These are phyloP conservation scores for Pseudotsuga menziesii DNA, from an alignment of 75 land plant species.

Conservation along the genomic window DNA sequence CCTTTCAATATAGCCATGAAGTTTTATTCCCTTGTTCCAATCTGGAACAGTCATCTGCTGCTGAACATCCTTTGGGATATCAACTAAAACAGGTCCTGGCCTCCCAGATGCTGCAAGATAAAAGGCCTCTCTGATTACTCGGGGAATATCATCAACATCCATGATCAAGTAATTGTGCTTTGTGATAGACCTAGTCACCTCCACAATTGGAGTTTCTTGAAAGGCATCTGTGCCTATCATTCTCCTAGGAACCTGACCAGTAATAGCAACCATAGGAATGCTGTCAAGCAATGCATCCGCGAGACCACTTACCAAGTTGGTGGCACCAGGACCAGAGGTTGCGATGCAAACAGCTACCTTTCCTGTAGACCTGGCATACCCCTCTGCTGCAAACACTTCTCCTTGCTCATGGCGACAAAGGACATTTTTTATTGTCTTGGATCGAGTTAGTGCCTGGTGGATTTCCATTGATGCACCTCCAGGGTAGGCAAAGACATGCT, in stretches of 20 bases:
- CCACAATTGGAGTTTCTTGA: slow-evolving; percentile 95
- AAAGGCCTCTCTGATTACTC: slow-evolving; percentile 80
- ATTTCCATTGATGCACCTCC: slow-evolving; percentile 98
- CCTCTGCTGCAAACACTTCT: slow-evolving; percentile 85
- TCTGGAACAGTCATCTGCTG: slow-evolving; percentile 78
- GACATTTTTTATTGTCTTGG: slow-evolving; percentile 54
- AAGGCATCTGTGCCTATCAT: slow-evolving; percentile 98
- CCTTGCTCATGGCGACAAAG: slow-evolving; percentile 95
- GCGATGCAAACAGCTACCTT: slow-evolving; percentile 82
- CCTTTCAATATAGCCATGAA: slow-evolving; percentile 57
- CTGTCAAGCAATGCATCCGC: slow-evolving; percentile 91
- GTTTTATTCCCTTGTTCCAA: slow-evolving; percentile 59
- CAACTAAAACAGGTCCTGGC: slow-evolving; percentile 91
- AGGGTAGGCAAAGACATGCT: slow-evolving; percentile 83
- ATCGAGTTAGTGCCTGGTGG: slow-evolving; percentile 76
- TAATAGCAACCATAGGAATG: slow-evolving; percentile 85
- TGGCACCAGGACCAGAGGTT: slow-evolving; percentile 96
- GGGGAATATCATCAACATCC: slow-evolving; percentile 80
- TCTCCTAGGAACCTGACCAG: slow-evolving; percentile 88
- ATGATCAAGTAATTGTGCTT: slow-evolving; percentile 92
- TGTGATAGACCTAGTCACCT: slow-evolving; percentile 89
- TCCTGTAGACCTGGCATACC: slow-evolving; percentile 73
- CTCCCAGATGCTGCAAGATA: slow-evolving; percentile 75
- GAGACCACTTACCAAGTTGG: slow-evolving; percentile 80
- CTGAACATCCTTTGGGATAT: slow-evolving; percentile 91